These are phyloP conservation scores for Cladosporium cucumerinum DNA, from an alignment of 2,329 filamentous ascomycete genomes.

Conservation along the genomic window DNA sequence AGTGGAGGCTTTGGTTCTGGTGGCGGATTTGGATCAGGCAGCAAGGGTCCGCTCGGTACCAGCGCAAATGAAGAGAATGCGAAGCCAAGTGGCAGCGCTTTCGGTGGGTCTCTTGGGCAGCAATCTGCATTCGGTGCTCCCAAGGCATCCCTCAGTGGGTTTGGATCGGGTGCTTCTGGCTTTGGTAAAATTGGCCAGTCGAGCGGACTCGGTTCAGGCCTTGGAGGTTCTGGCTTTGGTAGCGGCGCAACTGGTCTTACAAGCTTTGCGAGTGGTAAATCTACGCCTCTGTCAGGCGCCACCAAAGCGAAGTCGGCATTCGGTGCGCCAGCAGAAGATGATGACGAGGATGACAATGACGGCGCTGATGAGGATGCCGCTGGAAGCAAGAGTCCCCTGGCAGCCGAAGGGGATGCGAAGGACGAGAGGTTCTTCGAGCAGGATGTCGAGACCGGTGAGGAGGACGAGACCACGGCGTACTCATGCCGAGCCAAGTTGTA, in stretches of 20 bases:
- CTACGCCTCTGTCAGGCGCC: constrained; percentile 47
- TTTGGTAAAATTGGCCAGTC: constrained; percentile 32
- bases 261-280: constrained; percentile 59
- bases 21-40: constrained; percentile 29
- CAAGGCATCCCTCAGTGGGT: constrained; percentile 27
- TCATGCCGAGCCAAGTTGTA: constrained; percentile 81
- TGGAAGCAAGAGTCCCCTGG: constrained; percentile 43
- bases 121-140: constrained; percentile 31
- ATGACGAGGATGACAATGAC: constrained; percentile 51
- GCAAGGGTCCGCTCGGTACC: constrained; percentile 37
- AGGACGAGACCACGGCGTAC: constrained; percentile 72
- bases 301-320: constrained; percentile 65
- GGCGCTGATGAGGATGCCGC: constrained; percentile 46
- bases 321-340: constrained; percentile 68
- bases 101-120: constrained; percentile 39
- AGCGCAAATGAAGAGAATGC: constrained; percentile 25
- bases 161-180: constrained; percentile 32
- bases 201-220: constrained; percentile 27
- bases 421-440: constrained; percentile 56
- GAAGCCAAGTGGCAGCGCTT: constrained; percentile 21
- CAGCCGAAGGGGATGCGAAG: constrained; percentile 60
- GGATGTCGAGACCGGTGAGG: constrained; percentile 82
- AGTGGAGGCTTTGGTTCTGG: constrained; percentile 24
- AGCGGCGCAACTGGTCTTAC: constrained; percentile 50
- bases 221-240: constrained; percentile 33